These are phyloP conservation scores for Bryoerythrophyllum caledonicum DNA, from an alignment of 225 moss, liverwort and hornwort genomes.

Conservation along the genomic window DNA sequence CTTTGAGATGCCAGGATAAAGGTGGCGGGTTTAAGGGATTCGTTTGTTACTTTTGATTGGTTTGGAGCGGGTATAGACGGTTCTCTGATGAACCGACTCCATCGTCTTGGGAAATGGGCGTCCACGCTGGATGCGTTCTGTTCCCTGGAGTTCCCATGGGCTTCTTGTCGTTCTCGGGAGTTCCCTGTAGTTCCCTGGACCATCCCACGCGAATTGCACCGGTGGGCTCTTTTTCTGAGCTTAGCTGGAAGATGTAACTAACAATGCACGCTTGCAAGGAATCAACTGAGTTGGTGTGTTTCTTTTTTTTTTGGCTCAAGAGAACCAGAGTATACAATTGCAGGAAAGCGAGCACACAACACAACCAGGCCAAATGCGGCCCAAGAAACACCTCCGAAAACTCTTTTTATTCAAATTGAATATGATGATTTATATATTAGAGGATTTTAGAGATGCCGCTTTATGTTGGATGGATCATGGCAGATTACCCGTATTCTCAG, in stretches of 20 bases:
- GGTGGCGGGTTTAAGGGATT: background rate
- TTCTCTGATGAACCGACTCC: background rate
- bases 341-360: no score
- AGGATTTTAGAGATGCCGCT: background rate
- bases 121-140: background rate
- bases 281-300: background rate
- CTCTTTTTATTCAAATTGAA: background rate
- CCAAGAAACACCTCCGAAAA: no score
- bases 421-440: no score
- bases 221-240: background rate
- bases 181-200: background rate
- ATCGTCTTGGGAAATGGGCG: background rate
- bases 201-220: conserved; percentile 13
- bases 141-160: background rate
- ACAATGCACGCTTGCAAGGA: background rate
- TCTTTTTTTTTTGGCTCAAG: no score
- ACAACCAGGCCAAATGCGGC: no score
- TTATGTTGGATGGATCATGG: background rate
- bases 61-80: background rate
- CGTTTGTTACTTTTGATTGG: background rate
- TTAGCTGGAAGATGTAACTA: background rate
- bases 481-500: background rate
- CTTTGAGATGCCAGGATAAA: background rate
- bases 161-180: no score
- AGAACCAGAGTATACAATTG: no score